Evolutionary conservation across 495 filamentous ascomycete genomes (phyloP), one percentile per base, ranked within the genome.

Genomic region (Talaromyces trachyspermus): DNA sequence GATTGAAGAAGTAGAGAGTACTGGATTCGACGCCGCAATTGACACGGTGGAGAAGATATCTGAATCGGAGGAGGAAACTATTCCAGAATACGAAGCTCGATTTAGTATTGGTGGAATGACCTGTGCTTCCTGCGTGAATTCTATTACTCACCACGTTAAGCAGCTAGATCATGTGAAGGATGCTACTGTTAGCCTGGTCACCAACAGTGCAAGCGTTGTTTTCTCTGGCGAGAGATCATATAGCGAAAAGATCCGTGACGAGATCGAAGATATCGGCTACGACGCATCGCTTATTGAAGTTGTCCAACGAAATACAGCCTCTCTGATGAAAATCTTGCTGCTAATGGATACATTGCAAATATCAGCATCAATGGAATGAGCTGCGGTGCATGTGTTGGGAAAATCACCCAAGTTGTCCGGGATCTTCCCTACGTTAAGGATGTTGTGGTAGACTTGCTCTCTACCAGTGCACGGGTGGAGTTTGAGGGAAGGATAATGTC

Each of bases 301-400:
- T 18, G 55, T 14, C 27, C 24, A 6, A 25, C 41, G 22, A n/a
- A 26, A 42, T 2, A 39, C 38, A 12, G 20, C 20, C 0, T 69
- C 19, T 24, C 17, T n/a, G 29, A 45, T 44, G 5, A 1, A 9
- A 24, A 26, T 20, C 17, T 47, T 14, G 15, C 2, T 7, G 25
- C 47, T 15, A 26, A 57, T 26, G 41, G 7, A 24, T 77, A 75
- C 65, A 63, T 69, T 37, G 85, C 77, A 2, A 79, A 81, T 2
- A 71, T 88, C 49, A 77, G 83, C 5, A 81, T 95, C 44, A 80
- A 75, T 19, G 88, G 88, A 11, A 92, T 95, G 86, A 92, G 85
- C 5, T 95, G 89, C 58, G 79, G 79, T 17, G 73, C 85, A 3
- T 95, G 89, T 58, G 74, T 79, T 10, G 78, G 76, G 32, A 68